Evolutionary conservation across 345 rosid species (phyloP).

Genomic region (Psidium guajava): DNA sequence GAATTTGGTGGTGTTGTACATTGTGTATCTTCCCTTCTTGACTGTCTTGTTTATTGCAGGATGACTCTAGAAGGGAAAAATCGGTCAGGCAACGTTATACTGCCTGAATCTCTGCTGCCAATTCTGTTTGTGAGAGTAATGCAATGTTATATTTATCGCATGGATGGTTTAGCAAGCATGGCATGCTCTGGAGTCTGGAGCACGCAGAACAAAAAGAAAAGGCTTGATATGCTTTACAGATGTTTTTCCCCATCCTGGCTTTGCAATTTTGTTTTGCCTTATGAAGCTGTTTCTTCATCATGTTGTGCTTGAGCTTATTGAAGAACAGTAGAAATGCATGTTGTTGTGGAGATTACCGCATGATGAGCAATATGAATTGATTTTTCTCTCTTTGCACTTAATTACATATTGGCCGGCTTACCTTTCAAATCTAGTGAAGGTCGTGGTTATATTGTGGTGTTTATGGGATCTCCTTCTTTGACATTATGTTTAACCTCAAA

Average conservation of each 20-base stretch:
- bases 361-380: neutral
- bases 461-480: neutral
- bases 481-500: neutral
- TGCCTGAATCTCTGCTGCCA: constrained; percentile 27
- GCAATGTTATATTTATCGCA: neutral
- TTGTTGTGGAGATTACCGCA: neutral
- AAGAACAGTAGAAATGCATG: neutral
- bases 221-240: neutral
- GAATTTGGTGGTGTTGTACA: neutral
- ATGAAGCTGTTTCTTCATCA: neutral
- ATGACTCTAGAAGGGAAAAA: constrained; percentile 60
- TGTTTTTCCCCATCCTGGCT: neutral
- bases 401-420: neutral
- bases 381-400: neutral
- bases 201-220: neutral
- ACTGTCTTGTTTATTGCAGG: constrained; percentile 35
- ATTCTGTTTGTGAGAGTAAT: neutral
- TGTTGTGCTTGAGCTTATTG: neutral
- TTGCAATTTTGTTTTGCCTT: neutral
- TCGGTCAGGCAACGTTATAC: constrained; percentile 45
- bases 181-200: neutral
- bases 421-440: neutral
- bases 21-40: neutral
- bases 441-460: neutral
- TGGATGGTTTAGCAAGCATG: neutral